Evolutionary conservation across 2,329 filamentous ascomycete genomes (phyloP), one percentile per base, ranked within the genome.

Genomic region (Botryosphaeria dothidea): DNA sequence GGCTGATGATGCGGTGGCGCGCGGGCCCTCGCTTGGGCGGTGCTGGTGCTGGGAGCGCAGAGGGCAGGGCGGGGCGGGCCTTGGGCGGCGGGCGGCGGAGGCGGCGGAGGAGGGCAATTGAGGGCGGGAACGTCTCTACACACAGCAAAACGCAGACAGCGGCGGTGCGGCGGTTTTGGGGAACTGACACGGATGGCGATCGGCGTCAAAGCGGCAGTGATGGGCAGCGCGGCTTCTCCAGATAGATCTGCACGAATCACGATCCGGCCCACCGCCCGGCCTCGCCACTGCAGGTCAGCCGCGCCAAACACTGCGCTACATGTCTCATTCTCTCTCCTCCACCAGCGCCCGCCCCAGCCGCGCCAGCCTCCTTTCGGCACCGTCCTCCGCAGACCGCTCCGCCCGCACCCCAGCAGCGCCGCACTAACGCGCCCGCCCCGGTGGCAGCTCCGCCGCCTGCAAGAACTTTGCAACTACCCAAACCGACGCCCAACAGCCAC

Each of bases 211-310:
- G 46, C 46, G 23, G 46, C 23, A 13, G 21, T 25, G 45, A 48
- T 19, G 13, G 23, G 25, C 49, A n/a, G 23, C 9, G 46, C 25
- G 19, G 36, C 38, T 45, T 45, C 54, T 45, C 54, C 54, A 58
- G 56, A 60, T 31, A n/a, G 56, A 60, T 60, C 56, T 60, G 27
- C 46, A 29, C 49, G 41, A 60, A 45, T 60, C 41, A 23, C 38
- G 56, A 60, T 60, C 41, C 56, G 43, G 41, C 23, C 54, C 52
- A 38, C n/a, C 27, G 25, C n/a, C n/a, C 29, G 27, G 56, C 36
- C 56, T 60, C 41, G 56, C 56, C 56, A 23, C 51, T 31, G 48
- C 38, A 1, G 17, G 48, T 34, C 36, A 43, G 31, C 52, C 52
- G 34, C 49, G 49, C 29, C 49, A 5, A 41, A 34, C 5, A 11